Base-by-base conservation (phyloP, 331 rosid genomes). In the Malus hybrid region DNA sequence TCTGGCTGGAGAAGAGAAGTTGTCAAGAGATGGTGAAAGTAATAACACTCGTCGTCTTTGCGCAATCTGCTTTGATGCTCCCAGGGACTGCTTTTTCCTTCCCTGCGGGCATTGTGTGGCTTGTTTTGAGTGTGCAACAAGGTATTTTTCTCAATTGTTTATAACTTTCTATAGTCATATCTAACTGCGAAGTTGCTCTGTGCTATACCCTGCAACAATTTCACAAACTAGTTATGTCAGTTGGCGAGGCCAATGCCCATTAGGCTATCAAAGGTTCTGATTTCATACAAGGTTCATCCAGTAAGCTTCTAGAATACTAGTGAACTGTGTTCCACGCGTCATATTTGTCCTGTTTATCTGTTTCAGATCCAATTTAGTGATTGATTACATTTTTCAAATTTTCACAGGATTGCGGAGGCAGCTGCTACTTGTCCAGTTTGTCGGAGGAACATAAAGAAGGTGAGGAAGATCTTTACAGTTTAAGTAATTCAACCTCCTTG, bases 61-160 rank as follows among this genome's bases (percentile, higher is more conserved):
- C 64, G 97, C 92, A 29, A 88, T 93, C 79, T 93, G 97, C 83
- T 90, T 88, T 69, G 97, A 93, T 87, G 97, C 96, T 83, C 94
- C 93, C 15, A 80, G 97, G 75, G 96, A 90, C 79, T 90, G 97
- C 78, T 93, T 90, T 83, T 93, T 90, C 81, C 97, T 93, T 82
- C 97, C 97, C 34, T 90, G 97, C 3, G 96, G 97, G 36, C 97
- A 93, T 70, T 88, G 91, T 55, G 94, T 83, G 56, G 90, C 93
- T 79, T 93, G 97, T 78, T 93, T 86, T 81, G 85, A 73, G 18
- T 93, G 97, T 60, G 96, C 88, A 83, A 82, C 87, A 32, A 90
- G 96, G 97, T 93, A 86, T 7, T 73, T 65, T 11, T 69, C 68
- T 50, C 67, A 54, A 44, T 69, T 10, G 39, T 42, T 68, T 22